A percentile compares a stretch with the other conserved stretches of the same genome.
These are phyloP conservation scores for Lotmaria passim DNA, from an alignment of 208 protist genomes.

Conservation along the genomic window DNA sequence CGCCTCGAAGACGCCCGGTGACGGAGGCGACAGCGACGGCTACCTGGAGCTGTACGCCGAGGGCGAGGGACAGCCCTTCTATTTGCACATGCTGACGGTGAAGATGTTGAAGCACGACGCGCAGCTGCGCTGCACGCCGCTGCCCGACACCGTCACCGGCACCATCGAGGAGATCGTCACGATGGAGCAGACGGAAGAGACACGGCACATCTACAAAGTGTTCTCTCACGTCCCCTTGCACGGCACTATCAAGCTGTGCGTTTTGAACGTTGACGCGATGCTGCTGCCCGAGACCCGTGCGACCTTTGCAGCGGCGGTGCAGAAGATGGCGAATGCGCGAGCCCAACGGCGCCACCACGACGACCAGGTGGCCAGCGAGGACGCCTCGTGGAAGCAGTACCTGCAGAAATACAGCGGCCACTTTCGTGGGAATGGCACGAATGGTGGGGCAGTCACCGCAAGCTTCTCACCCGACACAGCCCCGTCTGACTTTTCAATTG, in stretches of 20 bases:
- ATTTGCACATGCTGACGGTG: constrained; percentile 78
- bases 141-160: constrained; percentile 55
- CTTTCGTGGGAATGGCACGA: neutral
- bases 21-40: constrained; percentile 15
- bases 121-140: constrained; percentile 43
- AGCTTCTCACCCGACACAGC: constrained; percentile 32
- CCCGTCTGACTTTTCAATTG: constrained; percentile 58
- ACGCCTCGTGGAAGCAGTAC: constrained; percentile 78
- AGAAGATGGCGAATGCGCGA: constrained; percentile 46
- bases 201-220: constrained; percentile 73
- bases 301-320: constrained; percentile 52
- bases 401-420: constrained; percentile 48
- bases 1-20: neutral
- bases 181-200: constrained; percentile 75
- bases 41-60: constrained; percentile 79
- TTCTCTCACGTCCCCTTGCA: constrained; percentile 84
- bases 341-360: constrained; percentile 30
- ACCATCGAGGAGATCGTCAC: constrained; percentile 66
- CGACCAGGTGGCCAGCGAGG: constrained; percentile 36
- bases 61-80: constrained; percentile 76
- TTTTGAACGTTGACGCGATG: constrained; percentile 65
- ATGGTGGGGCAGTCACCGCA: constrained; percentile 8
- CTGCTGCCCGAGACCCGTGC: constrained; percentile 66
- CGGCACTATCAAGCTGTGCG: constrained; percentile 74
- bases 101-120: constrained; percentile 86